phyloP scores from a whole-genome alignment of 1,139 yeast genomes.

The Yamadazyma sp. region DNA sequence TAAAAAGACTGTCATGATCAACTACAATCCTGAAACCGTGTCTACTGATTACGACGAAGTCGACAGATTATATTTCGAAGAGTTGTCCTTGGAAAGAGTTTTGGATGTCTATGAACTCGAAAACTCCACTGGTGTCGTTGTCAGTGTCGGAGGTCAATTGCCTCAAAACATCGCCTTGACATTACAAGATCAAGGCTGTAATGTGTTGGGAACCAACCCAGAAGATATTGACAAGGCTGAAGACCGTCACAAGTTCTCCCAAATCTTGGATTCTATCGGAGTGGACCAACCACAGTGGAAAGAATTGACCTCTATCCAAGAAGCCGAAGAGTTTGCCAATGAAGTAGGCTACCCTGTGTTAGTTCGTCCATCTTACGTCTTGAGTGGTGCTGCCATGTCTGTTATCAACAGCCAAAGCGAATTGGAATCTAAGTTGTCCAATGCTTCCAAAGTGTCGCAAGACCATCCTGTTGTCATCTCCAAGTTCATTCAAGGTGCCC shows the following conservation, averaged over 20 bases:
- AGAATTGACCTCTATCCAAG: slow-evolving; percentile 82
- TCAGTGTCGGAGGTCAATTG: slow-evolving; percentile 96
- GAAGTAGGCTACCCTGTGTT: slow-evolving; percentile 92
- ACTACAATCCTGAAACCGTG: slow-evolving; percentile 98
- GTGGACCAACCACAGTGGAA: slow-evolving; percentile 99
- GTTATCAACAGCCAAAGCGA: slow-evolving; percentile 79
- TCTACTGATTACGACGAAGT: slow-evolving; percentile 98
- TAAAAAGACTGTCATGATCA: slow-evolving; percentile 90
- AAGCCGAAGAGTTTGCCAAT: slow-evolving; percentile 83
- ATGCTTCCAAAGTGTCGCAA: slow-evolving; percentile 89
- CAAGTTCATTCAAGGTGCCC: slow-evolving; percentile 91
- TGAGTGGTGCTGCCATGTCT: slow-evolving; percentile 99
- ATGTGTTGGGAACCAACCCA: slow-evolving; percentile 91
- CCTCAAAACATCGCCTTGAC: slow-evolving; percentile 94
- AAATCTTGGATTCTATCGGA: slow-evolving; percentile 84
- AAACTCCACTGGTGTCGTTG: slow-evolving; percentile 85
- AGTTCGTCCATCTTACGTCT: slow-evolving; percentile 95
- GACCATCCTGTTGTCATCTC: slow-evolving; percentile 98
- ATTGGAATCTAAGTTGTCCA: slow-evolving; percentile 73
- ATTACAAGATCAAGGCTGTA: slow-evolving; percentile 81
- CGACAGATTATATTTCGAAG: slow-evolving; percentile 95
- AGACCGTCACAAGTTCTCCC: slow-evolving; percentile 96
- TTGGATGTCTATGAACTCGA: slow-evolving; percentile 96
- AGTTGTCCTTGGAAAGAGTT: slow-evolving; percentile 91
- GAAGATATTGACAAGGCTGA: slow-evolving; percentile 96